phyloP scores from a whole-genome alignment of 140 eudicot genomes.

The Stevia rebaudiana region DNA sequence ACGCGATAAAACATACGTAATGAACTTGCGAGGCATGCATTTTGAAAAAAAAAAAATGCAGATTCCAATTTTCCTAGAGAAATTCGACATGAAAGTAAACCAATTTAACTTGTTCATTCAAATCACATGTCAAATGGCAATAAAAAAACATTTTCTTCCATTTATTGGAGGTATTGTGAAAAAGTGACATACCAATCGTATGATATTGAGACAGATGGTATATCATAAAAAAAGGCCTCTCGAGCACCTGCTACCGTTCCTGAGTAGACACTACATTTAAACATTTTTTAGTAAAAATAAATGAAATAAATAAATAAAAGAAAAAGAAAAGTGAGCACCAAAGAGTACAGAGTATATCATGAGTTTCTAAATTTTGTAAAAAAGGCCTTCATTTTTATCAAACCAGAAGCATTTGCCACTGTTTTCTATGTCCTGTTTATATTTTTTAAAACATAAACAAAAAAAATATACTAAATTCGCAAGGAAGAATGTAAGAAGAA shows the following conservation, averaged over 20 bases:
- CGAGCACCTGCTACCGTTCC: conserved; percentile 98
- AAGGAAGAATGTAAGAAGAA: background rate
- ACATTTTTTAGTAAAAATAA: conserved; percentile 7
- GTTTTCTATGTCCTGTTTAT: background rate
- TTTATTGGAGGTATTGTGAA: background rate
- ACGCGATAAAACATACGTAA: no score
- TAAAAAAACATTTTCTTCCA: background rate
- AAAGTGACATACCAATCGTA: conserved; percentile 64
- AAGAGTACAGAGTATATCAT: background rate
- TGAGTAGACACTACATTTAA: conserved; percentile 67
- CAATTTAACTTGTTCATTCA: background rate
- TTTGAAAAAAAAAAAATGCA: background rate
- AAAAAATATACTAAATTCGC: background rate
- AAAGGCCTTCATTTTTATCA: background rate
- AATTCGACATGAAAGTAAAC: background rate
- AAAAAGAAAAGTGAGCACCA: background rate
- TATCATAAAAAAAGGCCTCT: conserved; percentile 70
- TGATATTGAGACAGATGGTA: conserved; percentile 79
- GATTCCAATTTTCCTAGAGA: background rate
- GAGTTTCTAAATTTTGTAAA: background rate
- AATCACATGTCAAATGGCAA: background rate
- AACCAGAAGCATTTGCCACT: background rate
- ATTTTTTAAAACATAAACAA: background rate
- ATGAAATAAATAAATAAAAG: no score
- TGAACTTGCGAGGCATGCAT: background rate